phyloP scores from a whole-genome alignment of 176 grass and related monocot species.

The Oryza glumipatula region DNA sequence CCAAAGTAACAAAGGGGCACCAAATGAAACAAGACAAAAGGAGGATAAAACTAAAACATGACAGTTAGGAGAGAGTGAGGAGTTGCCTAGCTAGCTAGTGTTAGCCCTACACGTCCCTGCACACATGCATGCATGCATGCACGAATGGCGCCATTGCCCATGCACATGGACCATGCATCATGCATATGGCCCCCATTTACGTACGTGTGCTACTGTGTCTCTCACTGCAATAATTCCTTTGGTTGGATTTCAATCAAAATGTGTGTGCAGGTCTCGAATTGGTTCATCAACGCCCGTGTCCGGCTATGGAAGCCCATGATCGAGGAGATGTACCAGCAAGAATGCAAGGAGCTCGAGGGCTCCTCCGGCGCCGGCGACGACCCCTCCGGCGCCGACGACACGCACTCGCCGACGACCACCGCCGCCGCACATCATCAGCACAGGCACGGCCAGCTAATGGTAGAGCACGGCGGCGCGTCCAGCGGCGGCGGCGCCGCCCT shows the following conservation, averaged over 20 bases:
- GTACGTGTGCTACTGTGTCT: background rate
- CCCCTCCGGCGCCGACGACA: conserved; percentile 47
- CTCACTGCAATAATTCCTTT: conserved; percentile 53
- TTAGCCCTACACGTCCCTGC: conserved; percentile 33
- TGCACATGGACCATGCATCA: background rate
- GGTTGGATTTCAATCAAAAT: conserved; percentile 44
- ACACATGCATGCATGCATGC: conserved; percentile 47
- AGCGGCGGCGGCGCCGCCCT: conserved; percentile 28
- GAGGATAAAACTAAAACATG: conserved; percentile 40
- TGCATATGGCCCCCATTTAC: background rate
- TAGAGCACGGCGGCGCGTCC: conserved; percentile 44
- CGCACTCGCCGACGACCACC: conserved; percentile 48
- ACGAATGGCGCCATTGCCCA: conserved; percentile 42
- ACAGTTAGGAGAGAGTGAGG: background rate
- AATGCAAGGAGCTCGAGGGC: conserved; percentile 67
- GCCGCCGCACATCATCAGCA: background rate
- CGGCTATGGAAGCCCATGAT: conserved; percentile 99
- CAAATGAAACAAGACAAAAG: conserved; percentile 31
- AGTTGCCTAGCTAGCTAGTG: background rate
- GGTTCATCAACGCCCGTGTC: conserved; percentile 99
- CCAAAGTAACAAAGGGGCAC: conserved; percentile 7
- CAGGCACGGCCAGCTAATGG: conserved; percentile 26
- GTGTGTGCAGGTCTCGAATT: conserved; percentile 84
- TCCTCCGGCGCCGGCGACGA: conserved; percentile 53
- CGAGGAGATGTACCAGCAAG: conserved; percentile 99